These are phyloP conservation scores for Rehmannia glutinosa DNA, from an alignment of 257 asterid species.

Conservation along the genomic window DNA sequence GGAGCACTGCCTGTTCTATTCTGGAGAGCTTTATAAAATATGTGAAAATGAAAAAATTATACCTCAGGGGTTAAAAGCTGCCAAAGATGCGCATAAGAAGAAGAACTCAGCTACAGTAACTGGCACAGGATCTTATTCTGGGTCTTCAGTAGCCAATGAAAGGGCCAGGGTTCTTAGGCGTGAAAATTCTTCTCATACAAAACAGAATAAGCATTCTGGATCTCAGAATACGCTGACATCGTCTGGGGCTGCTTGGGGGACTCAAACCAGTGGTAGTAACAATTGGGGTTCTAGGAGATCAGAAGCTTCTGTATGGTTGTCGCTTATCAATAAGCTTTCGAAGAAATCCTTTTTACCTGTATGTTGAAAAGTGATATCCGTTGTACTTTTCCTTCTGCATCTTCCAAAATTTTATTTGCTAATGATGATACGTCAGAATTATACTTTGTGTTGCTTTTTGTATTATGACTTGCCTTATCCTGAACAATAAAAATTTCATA, in stretches of 20 bases:
- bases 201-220: slow-evolving; percentile 53
- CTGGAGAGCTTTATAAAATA: slow-evolving; percentile 88
- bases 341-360: slow-evolving; percentile 90
- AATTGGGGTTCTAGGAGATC: slow-evolving; percentile 71
- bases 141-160: slow-evolving; percentile 45
- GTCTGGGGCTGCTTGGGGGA: slow-evolving; percentile 45
- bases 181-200: slow-evolving; percentile 33
- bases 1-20: slow-evolving; percentile 90
- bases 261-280: slow-evolving; percentile 41
- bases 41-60: slow-evolving; percentile 84
- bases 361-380: slow-evolving; percentile 27
- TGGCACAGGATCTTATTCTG: slow-evolving; percentile 46
- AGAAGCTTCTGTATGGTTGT: slow-evolving; percentile 83
- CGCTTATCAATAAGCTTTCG: slow-evolving; percentile 72
- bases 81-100: slow-evolving; percentile 67
- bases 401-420: not conserved
- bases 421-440: slow-evolving; percentile 2
- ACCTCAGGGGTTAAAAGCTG: slow-evolving; percentile 83
- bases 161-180: slow-evolving; percentile 34
- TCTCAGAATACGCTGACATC: slow-evolving; percentile 29
- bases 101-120: slow-evolving; percentile 40
- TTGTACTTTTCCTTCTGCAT: slow-evolving; percentile 12
- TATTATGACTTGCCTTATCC: slow-evolving; percentile 3
- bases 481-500: not conserved
- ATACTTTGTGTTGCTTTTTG: slow-evolving; percentile 1